Base-by-base conservation (phyloP, 2,329 filamentous ascomycete species). In the Sordariomycetes sp. region DNA sequence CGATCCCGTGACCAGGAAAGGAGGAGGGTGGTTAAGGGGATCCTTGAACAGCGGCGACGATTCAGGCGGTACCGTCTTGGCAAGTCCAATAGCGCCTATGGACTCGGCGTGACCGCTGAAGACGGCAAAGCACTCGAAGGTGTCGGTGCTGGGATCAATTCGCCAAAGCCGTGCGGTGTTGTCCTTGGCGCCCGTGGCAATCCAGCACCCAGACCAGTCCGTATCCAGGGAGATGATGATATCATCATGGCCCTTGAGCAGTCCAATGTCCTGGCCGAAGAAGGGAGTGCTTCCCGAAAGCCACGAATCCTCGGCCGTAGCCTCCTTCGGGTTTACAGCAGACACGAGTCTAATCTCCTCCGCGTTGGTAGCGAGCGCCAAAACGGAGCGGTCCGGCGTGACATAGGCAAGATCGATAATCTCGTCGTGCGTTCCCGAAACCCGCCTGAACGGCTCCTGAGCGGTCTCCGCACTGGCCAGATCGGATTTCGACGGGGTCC, bases 161-260 rank as follows among this genome's bases (percentile, higher is more conserved):
- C 87, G 80, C 94, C 94, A 99, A 39, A 99, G 73, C 62, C 88
- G 85, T 20, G 92, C 94, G 2, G 88, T 94, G 66, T 97, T 99
- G 69, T 99, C 94, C 72, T 99, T 99, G 24, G 94, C 89, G 56
- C 92, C 94, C 1, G 94, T 97, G 13, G 87, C 92, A 45, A 99
- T 81, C 94, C 94, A 99, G 68, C 94, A 85, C 0, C 95, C 95
- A 10, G 94, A 97, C 90, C 90, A 96, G 71, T 99, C 94, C 2
- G 90, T 85, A 67, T 96, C 91, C 48, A 99, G 76, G 59, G 90
- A 91, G 63, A 99, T 95, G 60, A 99, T 88, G 55, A 99, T 96
- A 63, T 99, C 94, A 54, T 91, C 85, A 64, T 99, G 94, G 1
- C 94, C 94, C 66, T 89, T 89, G 1, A 99, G 77, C 25, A 94